These are phyloP conservation scores for Dalechampia spathulata DNA, from an alignment of 441 rosid genomes.

Conservation along the genomic window DNA sequence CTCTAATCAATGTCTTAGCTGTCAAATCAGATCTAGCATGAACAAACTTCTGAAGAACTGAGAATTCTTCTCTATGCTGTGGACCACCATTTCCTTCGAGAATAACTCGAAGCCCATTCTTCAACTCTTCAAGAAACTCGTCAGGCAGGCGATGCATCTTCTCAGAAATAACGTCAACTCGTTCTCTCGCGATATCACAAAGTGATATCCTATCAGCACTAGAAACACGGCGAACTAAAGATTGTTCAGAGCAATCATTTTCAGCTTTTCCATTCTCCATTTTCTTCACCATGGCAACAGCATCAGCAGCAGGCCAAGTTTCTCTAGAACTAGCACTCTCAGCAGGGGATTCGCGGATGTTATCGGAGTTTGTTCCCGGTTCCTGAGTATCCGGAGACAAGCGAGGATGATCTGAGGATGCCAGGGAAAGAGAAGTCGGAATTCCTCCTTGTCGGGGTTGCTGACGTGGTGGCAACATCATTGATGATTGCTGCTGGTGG, in stretches of 20 bases:
- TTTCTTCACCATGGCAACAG: constrained; percentile 47
- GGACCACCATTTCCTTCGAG: constrained; percentile 85
- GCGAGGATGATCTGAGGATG: constrained; percentile 60
- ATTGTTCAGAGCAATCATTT: constrained; percentile 57
- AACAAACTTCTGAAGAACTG: constrained; percentile 67
- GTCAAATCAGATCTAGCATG: constrained; percentile 77
- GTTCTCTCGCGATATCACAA: constrained; percentile 76
- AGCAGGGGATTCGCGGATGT: constrained; percentile 79
- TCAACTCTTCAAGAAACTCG: constrained; percentile 73
- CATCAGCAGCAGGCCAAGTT: constrained; percentile 82
- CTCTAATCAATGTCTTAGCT: constrained; percentile 70
- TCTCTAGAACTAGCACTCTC: constrained; percentile 97
- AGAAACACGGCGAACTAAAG: constrained; percentile 57
- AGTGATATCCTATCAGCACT: constrained; percentile 64
- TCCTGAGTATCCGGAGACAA: constrained; percentile 50
- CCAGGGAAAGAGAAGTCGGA: constrained; percentile 63
- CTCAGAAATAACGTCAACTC: constrained; percentile 66
- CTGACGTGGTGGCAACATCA: constrained; percentile 88
- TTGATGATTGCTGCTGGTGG: constrained; percentile 37
- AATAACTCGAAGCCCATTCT: constrained; percentile 59
- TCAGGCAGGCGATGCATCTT: constrained; percentile 72
- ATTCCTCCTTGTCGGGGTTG: constrained; percentile 50
- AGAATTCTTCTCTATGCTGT: constrained; percentile 71
- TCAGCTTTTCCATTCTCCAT: constrained; percentile 64
- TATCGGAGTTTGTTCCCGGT: constrained; percentile 61